A percentile compares a stretch with the other conserved stretches of the same genome.
Conservation (phyloP, 2,329 filamentous ascomycete genomes). For the Dactylellina cionopaga region DNA sequence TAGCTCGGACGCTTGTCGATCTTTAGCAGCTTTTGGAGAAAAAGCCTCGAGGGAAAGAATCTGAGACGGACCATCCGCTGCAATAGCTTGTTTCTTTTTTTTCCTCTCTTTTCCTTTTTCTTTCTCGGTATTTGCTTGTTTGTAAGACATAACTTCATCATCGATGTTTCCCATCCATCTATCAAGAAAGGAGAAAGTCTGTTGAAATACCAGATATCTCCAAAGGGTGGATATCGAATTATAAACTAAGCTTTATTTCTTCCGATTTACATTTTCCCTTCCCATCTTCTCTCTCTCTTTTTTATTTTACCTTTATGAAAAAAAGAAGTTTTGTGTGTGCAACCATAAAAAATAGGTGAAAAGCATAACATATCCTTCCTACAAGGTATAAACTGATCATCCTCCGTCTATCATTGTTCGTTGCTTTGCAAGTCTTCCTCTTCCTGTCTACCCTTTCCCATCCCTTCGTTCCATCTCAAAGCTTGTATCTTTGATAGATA, state of each 20-base stretch:
- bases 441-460: slow-evolving; percentile 8
- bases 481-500: slow-evolving; percentile 24
- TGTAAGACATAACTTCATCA: slow-evolving; percentile 30
- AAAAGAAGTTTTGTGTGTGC: slow-evolving; percentile 31
- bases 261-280: too few relatives aligned
- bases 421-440: slow-evolving; percentile 41
- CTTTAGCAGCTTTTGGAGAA: slow-evolving; percentile 46
- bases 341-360: slow-evolving; percentile 39
- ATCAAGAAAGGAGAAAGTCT: slow-evolving; percentile 43
- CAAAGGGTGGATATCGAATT: slow-evolving; percentile 31
- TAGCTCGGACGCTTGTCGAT: slow-evolving; percentile 52
- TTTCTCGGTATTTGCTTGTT: slow-evolving; percentile 35
- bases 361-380: slow-evolving; percentile 42
- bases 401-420: slow-evolving; percentile 37
- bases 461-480: slow-evolving; percentile 13
- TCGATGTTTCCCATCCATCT: slow-evolving; percentile 41
- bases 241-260: slow-evolving; percentile 39
- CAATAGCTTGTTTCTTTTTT: slow-evolving; percentile 16
- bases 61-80: slow-evolving; percentile 50
- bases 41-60: slow-evolving; percentile 50
- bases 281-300: slow-evolving; percentile 7
- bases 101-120: slow-evolving; percentile 8
- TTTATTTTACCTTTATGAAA: slow-evolving; percentile 9
- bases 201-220: slow-evolving; percentile 28
- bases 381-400: slow-evolving; percentile 52